Percentiles rank a stretch among this genome's conserved stretches.
Conservation (phyloP, 257 asterid species). For the Thymus quinquecostatus region DNA sequence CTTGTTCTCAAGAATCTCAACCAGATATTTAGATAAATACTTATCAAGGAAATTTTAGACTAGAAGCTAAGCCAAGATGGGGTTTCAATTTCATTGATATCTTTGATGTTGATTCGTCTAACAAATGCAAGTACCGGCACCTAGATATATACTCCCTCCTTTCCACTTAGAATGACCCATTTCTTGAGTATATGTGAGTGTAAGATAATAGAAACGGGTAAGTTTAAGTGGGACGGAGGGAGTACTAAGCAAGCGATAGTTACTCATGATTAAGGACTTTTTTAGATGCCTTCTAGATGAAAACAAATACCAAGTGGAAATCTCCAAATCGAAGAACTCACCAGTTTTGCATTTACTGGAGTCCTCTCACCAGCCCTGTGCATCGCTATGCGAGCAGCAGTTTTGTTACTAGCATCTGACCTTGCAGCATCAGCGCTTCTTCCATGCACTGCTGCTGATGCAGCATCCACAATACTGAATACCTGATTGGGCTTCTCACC, state of each 20-base stretch:
- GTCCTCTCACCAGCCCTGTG: constrained; percentile 97
- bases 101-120: background rate
- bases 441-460: constrained; percentile 98
- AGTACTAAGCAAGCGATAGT: constrained; percentile 15
- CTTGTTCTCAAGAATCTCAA: background rate
- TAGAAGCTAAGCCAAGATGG: background rate
- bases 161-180: no score
- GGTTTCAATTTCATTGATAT: background rate
- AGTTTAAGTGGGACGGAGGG: no score
- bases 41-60: background rate
- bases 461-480: constrained; percentile 96
- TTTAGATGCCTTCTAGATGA: constrained; percentile 13
- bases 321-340: constrained; percentile 42
- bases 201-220: no score
- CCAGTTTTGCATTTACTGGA: constrained; percentile 91
- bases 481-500: constrained; percentile 63
- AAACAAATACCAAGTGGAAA: constrained; percentile 7
- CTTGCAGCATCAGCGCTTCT: constrained; percentile 98
- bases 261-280: background rate
- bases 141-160: no score
- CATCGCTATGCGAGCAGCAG: constrained; percentile 97
- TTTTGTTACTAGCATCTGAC: constrained; percentile 76
- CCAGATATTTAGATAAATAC: constrained; percentile 9
- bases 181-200: no score
- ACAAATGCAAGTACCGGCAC: background rate